Evolutionary conservation across 108 stramenopile genomes (phyloP).

Genomic region (Skeletonema costatum): DNA sequence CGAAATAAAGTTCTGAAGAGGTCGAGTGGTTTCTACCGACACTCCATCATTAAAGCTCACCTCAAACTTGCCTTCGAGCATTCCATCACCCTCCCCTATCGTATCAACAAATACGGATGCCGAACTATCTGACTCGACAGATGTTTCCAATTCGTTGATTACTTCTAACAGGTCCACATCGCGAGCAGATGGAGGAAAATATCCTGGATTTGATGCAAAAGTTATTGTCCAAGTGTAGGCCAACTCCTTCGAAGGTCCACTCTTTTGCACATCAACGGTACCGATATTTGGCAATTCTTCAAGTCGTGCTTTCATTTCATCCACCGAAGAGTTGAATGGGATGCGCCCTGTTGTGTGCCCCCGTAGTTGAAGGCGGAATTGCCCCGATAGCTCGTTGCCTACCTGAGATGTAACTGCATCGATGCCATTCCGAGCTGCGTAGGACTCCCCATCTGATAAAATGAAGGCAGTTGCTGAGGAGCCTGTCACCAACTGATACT

Average conservation of each 20-base stretch:
- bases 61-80: conserved; percentile 63
- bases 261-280: conserved; percentile 60
- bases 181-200: conserved; percentile 72
- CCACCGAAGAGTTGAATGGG: conserved; percentile 80
- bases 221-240: conserved; percentile 85
- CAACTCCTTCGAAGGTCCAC: conserved; percentile 58
- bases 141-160: conserved; percentile 40
- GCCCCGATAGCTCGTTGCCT: conserved; percentile 74
- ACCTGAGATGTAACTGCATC: conserved; percentile 40
- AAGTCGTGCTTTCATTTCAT: conserved; percentile 60
- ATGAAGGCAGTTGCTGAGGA: conserved; percentile 58
- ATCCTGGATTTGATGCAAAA: conserved; percentile 80
- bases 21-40: conserved; percentile 39
- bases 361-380: conserved; percentile 65
- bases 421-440: conserved; percentile 41
- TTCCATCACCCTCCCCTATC: conserved; percentile 24
- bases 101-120: conserved; percentile 16
- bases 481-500: conserved; percentile 45
- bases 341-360: conserved; percentile 66
- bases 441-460: conserved; percentile 64
- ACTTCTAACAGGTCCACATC: conserved; percentile 52
- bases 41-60: conserved; percentile 48
- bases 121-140: conserved; percentile 26
- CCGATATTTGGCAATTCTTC: conserved; percentile 83
- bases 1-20: conserved; percentile 61